Evolutionary conservation across 2,329 filamentous ascomycete genomes (phyloP), one percentile per base, ranked within the genome.

Genomic region (Apiospora koreana): DNA sequence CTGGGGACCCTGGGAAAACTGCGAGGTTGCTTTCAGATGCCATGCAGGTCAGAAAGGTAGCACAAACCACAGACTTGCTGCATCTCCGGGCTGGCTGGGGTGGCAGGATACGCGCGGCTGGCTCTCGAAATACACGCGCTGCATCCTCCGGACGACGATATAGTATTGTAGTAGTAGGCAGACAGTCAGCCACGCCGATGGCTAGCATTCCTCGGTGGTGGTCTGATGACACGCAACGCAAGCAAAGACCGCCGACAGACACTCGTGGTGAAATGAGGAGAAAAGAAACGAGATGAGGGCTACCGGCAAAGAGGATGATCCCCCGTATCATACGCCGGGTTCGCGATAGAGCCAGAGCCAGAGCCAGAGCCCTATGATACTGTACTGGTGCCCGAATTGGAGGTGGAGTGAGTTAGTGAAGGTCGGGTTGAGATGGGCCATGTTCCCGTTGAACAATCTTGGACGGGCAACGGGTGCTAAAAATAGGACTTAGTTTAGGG

Each of bases 401-500:
- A 62, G 54, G 54, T 62, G 54, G 54, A 62, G 54, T 62, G 18
- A 8, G 31, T 16, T 41, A 21, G n/a, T n/a, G n/a, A n/a, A 38
- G 28, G 54, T 12, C 50, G 50, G 50, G 28, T 58, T 35, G 50
- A 35, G 50, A 58, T 35, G 38, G 35, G 38, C 38, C 38, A 41
- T 41, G 3, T 46, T n/a, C 16, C 43, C 43, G 43, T 46, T 46
- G 28, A 25, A 16, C 23, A 31, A 18, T 35, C 28, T 38, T 62
- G 54, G 35, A 35, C 35, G 35, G 35, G 8, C 35, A 38, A n/a
- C 54, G 54, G 54, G 31, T 35, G 54, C 54, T 62, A 62, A 62
- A 62, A 38, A 62, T 62, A 62, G 54, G 54, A 10, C 31, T 62
- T 21, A 38, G n/a, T 62, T 62, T 62, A 62, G 54, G 54, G 54